Conservation (phyloP, 208 protist species). For the Trypanosoma congolense region DNA sequence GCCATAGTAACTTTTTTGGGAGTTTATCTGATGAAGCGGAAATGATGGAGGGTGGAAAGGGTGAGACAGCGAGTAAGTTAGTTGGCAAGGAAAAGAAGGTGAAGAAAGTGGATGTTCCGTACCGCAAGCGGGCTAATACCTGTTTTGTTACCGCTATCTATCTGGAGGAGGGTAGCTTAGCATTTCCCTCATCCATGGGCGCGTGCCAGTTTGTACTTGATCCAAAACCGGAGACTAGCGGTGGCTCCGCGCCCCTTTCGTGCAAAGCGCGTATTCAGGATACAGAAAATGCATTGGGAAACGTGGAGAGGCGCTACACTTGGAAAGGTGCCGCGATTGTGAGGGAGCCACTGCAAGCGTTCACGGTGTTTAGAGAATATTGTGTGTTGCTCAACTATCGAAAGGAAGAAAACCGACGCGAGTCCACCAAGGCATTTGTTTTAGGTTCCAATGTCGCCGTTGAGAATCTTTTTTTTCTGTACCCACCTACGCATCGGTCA, state of each 20-base stretch:
- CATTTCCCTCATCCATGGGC: constrained; percentile 19
- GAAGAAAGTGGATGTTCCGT: background rate
- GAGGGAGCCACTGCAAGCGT: constrained; percentile 2
- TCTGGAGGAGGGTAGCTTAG: constrained; percentile 8
- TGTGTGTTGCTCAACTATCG: background rate
- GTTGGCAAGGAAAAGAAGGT: background rate
- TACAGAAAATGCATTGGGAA: constrained; percentile 6
- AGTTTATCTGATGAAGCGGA: too few relatives aligned
- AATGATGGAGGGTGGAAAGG: too few relatives aligned
- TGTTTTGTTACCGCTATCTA: constrained; percentile 15
- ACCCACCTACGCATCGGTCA: background rate
- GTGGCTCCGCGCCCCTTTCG: background rate
- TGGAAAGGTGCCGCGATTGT: constrained; percentile 6
- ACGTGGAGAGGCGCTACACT: constrained; percentile 5
- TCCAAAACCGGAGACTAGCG: background rate
- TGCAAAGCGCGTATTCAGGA: constrained; percentile 12
- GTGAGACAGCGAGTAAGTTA: too few relatives aligned
- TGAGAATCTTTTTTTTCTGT: constrained; percentile 7
- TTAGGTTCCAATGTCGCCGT: background rate
- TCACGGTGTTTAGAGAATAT: constrained; percentile 15
- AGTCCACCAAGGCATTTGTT: background rate
- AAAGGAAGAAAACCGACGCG: background rate
- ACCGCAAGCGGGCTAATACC: constrained; percentile 7
- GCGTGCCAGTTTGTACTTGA: constrained; percentile 4
- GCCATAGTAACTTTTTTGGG: background rate